Base-by-base conservation (phyloP, 805 yeast genomes). In the Grigorovia transvaalensis region DNA sequence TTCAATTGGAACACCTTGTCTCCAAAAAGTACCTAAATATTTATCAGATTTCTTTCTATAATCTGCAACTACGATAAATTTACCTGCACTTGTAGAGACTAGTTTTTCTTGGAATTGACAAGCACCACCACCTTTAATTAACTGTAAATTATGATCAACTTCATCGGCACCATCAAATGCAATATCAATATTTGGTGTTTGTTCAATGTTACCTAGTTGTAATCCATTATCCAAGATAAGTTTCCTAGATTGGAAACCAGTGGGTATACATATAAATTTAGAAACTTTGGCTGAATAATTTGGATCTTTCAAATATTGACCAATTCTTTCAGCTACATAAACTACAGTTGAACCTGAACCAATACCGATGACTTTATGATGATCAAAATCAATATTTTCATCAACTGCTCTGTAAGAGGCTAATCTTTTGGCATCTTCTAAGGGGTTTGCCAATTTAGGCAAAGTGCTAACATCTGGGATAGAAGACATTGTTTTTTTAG, bases 131-230 rank as follows among this genome's bases (percentile, higher is more conserved):
- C 99, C 99, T 71, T 93, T 93, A 67, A 93, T 93, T 61, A 90
- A 82, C 65, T 89, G 87, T 60, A 93, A 75, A 19, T 75, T 65
- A 4, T 79, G 65, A 68, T 91, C 99, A 53, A 90, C 90, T 70
- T 93, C 99, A 69, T 93, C 99, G 2, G 99, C 98, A 46, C 99
- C 99, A 68, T 93, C 99, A 66, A 93, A 93, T 1, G 96, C 96
- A 59, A 93, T 81, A 66, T 93, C 99, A 46, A 93, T 72, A 27
- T 76, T 76, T 2, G 95, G 87, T 48, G 72, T 82, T 72, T 88
- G 90, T 62, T 91, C 97, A 54, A 91, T 79, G 9, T 85, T 75
- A 1, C 95, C 96, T 57, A 90, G 74, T 44, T 69, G 75, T 56
- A 93, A 74, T 0, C 93, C 93, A 60, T 89, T 89, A 53, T 80